Conservation (phyloP, 116 monocot genomes). For the Zostera marina region DNA sequence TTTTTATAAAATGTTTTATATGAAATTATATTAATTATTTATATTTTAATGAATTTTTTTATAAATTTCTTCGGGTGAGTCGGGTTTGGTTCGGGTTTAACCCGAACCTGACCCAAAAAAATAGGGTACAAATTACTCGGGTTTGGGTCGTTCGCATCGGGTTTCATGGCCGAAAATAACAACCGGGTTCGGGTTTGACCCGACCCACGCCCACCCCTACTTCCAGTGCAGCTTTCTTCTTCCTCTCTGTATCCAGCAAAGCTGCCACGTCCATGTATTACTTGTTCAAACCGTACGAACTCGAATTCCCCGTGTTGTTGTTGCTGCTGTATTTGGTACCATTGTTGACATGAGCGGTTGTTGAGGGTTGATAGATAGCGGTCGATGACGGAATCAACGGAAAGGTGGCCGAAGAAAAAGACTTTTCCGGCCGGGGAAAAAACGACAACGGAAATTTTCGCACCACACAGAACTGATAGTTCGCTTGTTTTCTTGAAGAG, state of each 20-base stretch:
- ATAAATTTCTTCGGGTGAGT: too few species aligned
- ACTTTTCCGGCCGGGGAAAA: conserved; percentile 22
- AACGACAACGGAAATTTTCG: conserved; percentile 16
- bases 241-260: conserved; percentile 1
- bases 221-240: neutral
- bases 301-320: too few species aligned
- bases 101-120: too few species aligned
- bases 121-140: too few species aligned
- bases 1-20: too few species aligned
- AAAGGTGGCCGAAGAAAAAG: conserved; percentile 11
- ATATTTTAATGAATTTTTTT: too few species aligned
- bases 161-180: too few species aligned
- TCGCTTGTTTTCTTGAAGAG: conserved; percentile 26
- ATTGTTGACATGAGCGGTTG: neutral
- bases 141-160: too few species aligned
- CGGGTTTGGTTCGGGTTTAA: too few species aligned
- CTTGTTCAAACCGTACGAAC: neutral
- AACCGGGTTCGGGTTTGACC: too few species aligned
- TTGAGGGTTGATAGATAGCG: conserved; percentile 5
- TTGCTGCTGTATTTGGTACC: neutral
- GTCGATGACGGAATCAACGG: conserved; percentile 13
- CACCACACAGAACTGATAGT: conserved; percentile 32
- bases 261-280: conserved; percentile 3
- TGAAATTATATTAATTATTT: too few species aligned
- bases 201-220: too few species aligned